Base-by-base conservation (phyloP, 2,329 filamentous ascomycete genomes). In the Pestalotiopsis sp. region DNA sequence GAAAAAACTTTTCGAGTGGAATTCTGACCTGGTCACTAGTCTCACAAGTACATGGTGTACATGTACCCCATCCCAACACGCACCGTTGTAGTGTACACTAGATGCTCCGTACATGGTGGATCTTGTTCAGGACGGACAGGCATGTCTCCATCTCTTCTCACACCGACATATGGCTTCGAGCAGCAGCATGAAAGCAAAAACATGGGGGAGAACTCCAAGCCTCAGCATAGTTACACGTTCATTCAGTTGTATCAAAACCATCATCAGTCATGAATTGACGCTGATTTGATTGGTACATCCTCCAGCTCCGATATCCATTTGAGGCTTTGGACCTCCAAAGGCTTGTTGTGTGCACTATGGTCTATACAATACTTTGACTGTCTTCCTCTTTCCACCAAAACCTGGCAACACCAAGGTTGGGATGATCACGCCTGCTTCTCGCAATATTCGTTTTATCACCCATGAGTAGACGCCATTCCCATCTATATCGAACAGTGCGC, bases 331-430 rank as follows among this genome's bases (percentile, higher is more conserved):
- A 13, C 38, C 60, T 26, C 35, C 22, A 26, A 48, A 48, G 39
- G n/a, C n/a, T 10, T 35, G 39, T n/a, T 52, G 44, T 52, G 44
- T 52, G 17, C 52, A 65, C 62, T 65, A 65, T 56, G 62, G 52
- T 65, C 40, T 65, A 57, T 57, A 65, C 62, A 65, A 65, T 65
- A 65, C 62, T 65, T 30, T 38, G 39, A 24, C 20, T 65, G 35
- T 20, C 38, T 22, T 20, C 24, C 48, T 17, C 24, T 44, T 64
- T 39, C 48, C n/a, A 13, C 24, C 48, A 20, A 24, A 26, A 44
- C 26, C 38, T 30, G 20, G 56, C 20, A 58, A 26, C 24, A 17
- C 22, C 22, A 26, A 58, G 22, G 20, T 52, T 5, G 14, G 20
- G 14, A 26, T 58, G 26, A 13, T 26, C 56, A 58, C 24, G 22